These are phyloP conservation scores for Rosa hybrid DNA, from an alignment of 331 rosid genomes.

Conservation along the genomic window DNA sequence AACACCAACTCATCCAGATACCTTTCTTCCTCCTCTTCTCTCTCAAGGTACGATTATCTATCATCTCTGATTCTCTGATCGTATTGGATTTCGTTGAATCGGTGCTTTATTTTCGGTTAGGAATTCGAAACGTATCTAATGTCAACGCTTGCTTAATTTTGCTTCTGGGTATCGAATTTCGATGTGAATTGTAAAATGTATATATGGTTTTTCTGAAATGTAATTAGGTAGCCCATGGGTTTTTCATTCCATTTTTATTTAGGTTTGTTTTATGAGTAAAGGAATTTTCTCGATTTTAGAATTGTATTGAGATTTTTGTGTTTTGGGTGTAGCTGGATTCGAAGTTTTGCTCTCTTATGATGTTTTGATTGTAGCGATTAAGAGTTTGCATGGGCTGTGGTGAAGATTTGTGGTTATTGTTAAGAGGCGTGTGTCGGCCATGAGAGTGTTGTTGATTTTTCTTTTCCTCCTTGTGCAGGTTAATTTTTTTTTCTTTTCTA, in stretches of 20 bases:
- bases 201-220: no score
- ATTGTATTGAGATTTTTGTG: background rate
- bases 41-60: constrained; percentile 27
- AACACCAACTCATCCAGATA: constrained; percentile 10
- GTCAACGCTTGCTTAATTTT: background rate
- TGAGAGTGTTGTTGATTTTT: background rate
- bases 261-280: background rate
- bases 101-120: background rate
- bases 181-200: background rate
- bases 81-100: background rate
- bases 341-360: background rate
- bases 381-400: background rate
- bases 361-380: no score
- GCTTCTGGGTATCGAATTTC: background rate
- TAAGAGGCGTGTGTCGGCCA: background rate
- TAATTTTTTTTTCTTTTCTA: constrained; percentile 4
- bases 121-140: background rate
- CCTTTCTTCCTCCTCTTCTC: constrained; percentile 6
- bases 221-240: no score
- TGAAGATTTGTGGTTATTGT: background rate
- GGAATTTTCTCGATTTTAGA: background rate
- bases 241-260: background rate
- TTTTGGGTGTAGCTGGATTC: background rate
- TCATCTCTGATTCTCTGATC: background rate
- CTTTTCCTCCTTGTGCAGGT: constrained; percentile 39